Conservation (phyloP, 1,139 yeast genomes). For the Sugiyamaella pinicola region DNA sequence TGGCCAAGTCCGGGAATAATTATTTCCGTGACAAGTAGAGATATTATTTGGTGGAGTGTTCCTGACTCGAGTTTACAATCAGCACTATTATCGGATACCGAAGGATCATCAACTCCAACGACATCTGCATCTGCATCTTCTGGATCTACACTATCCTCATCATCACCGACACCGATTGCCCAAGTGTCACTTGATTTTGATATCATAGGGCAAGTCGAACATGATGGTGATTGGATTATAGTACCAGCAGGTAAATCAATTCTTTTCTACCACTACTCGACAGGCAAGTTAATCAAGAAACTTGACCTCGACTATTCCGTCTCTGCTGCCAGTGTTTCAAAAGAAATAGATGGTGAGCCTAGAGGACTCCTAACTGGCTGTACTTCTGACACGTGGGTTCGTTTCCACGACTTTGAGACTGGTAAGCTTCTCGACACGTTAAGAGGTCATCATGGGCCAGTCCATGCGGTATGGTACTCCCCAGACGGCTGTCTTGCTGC, state of each 20-base stretch:
- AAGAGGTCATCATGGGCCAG: slow-evolving; percentile 46
- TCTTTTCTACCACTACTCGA: slow-evolving; percentile 32
- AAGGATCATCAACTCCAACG: background rate
- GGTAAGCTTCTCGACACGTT: slow-evolving; percentile 38
- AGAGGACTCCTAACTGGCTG: slow-evolving; percentile 40
- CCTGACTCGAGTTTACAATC: slow-evolving; percentile 21
- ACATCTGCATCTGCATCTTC: slow-evolving; percentile 4
- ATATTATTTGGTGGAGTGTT: slow-evolving; percentile 41
- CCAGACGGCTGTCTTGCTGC: slow-evolving; percentile 50
- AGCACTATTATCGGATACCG: background rate
- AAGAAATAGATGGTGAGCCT: slow-evolving; percentile 27
- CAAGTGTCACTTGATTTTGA: slow-evolving; percentile 29
- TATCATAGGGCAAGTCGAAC: slow-evolving; percentile 38
- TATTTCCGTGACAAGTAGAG: slow-evolving; percentile 37
- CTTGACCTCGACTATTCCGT: slow-evolving; percentile 38
- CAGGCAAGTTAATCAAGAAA: slow-evolving; percentile 32
- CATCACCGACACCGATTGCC: slow-evolving; percentile 10
- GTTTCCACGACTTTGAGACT: slow-evolving; percentile 39
- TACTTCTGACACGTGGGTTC: slow-evolving; percentile 42
- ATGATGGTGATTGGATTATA: slow-evolving; percentile 31
- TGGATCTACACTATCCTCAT: background rate
- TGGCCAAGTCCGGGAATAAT: slow-evolving; percentile 27
- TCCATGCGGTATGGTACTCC: slow-evolving; percentile 42
- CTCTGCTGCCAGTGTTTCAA: slow-evolving; percentile 38
- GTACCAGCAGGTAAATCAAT: slow-evolving; percentile 38